Evolutionary conservation across 2,329 filamentous ascomycete genomes (phyloP).

Genomic region (Phialemoniopsis sp.): DNA sequence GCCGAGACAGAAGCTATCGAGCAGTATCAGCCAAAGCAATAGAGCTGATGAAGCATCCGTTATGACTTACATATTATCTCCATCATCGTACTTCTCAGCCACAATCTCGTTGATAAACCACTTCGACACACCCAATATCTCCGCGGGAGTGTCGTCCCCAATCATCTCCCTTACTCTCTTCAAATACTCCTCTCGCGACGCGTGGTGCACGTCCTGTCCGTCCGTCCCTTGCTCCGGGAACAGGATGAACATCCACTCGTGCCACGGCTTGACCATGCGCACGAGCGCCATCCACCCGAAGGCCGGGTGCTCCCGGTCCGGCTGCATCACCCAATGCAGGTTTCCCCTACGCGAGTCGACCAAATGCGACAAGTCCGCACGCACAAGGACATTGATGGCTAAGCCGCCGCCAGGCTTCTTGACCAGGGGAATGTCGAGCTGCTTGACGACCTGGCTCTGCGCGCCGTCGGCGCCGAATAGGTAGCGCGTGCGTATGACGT

Average conservation of each 20-base stretch:
- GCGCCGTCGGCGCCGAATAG: conserved; percentile 56
- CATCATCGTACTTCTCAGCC: conserved; percentile 48
- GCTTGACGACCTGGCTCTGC: conserved; percentile 28
- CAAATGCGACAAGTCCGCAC: conserved; percentile 42
- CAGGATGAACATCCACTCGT: conserved; percentile 58
- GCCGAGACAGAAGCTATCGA: conserved; percentile 48
- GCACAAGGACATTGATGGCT: conserved; percentile 34
- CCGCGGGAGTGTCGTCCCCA: conserved; percentile 47
- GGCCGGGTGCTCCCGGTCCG: conserved; percentile 42
- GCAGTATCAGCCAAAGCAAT: conserved; percentile 2
- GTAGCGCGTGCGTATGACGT: conserved; percentile 46
- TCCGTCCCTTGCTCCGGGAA: conserved; percentile 31
- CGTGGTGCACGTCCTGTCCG: conserved; percentile 22
- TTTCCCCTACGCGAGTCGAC: conserved; percentile 49
- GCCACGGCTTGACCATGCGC: conserved; percentile 61
- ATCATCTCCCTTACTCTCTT: conserved; percentile 43
- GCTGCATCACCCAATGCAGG: conserved; percentile 56
- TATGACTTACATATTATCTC: conserved; percentile 35
- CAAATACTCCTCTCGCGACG: conserved; percentile 34
- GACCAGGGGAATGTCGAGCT: conserved; percentile 28
- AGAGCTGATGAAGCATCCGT: conserved; percentile 4
- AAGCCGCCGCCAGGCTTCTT: conserved; percentile 25
- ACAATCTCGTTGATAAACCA: conserved; percentile 61
- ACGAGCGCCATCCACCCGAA: conserved; percentile 47
- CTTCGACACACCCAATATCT: conserved; percentile 49